A percentile compares a stretch with the other conserved stretches of the same genome.
Conservation (phyloP, 2,329 filamentous ascomycete species). For the Fusarium sp. region DNA sequence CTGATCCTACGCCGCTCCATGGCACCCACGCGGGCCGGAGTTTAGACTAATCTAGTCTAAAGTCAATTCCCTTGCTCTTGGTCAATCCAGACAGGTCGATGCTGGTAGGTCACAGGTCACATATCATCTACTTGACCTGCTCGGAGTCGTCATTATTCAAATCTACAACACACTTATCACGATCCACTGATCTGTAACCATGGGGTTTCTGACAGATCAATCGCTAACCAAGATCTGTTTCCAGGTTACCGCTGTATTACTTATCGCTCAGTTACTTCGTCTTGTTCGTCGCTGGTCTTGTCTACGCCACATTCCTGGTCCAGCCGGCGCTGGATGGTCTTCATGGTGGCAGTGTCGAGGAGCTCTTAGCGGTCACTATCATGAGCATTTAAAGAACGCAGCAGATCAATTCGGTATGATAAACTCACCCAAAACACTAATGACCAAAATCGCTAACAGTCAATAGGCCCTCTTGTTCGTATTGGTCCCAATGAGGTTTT, state of each 20-base stretch:
- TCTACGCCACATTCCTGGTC: conserved; percentile 47
- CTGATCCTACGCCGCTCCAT: not conserved
- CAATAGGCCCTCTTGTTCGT: conserved; percentile 52
- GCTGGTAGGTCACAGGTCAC: conserved; percentile 1
- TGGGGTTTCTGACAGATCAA: conserved; percentile 25
- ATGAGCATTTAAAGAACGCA: conserved; percentile 42
- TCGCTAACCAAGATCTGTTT: not conserved
- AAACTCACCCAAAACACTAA: accelerated
- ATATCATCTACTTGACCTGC: not conserved
- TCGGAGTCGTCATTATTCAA: not conserved
- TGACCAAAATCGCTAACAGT: not conserved
- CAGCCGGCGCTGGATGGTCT: conserved; percentile 43
- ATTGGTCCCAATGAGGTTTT: conserved; percentile 58
- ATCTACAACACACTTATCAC: not conserved
- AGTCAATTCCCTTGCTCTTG: not conserved
- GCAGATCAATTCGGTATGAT: conserved; percentile 43
- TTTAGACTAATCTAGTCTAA: not conserved
- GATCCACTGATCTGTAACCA: not conserved
- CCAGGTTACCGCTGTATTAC: not conserved
- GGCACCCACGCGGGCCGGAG: not conserved
- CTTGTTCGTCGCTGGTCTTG: conserved; percentile 43
- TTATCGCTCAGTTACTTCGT: not conserved
- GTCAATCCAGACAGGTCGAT: not conserved
- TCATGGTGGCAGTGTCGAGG: conserved; percentile 47
- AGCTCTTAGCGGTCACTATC: conserved; percentile 46